Percentiles rank a stretch among this genome's conserved stretches.
phyloP scores from a whole-genome alignment of 2,329 filamentous ascomycete genomes.

The Venturia oleaginea region DNA sequence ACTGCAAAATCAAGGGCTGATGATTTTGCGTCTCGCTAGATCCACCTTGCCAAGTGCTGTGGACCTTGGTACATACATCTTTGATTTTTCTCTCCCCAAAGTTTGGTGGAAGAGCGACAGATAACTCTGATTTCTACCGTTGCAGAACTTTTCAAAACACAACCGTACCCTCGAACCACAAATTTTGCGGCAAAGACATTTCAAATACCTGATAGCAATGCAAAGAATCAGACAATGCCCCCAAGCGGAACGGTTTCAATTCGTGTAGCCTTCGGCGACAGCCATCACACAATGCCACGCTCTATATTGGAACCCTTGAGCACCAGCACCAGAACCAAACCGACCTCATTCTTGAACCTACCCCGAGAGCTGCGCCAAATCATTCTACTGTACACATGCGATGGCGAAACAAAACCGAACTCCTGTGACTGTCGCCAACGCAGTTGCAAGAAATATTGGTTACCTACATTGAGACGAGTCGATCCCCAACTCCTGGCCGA shows the following conservation, averaged over 20 bases:
- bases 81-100: background rate
- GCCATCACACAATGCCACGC: background rate
- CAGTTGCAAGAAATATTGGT: background rate
- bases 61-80: background rate
- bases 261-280: background rate
- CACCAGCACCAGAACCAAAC: background rate
- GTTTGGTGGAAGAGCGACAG: background rate
- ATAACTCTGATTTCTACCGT: background rate
- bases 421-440: background rate
- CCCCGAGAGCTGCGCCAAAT: background rate
- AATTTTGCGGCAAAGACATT: no score
- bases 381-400: background rate
- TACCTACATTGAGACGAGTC: background rate
- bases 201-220: background rate
- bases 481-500: background rate
- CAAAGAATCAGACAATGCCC: background rate
- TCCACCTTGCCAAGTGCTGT: background rate
- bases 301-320: background rate
- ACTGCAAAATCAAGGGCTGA: no score
- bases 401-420: background rate
- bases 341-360: background rate
- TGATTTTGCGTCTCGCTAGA: no score
- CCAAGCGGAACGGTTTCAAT: background rate
- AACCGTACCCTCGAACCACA: background rate
- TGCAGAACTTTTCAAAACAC: no score